These are phyloP conservation scores for Coffea humblotiana DNA, from an alignment of 305 asterid genomes.

Conservation along the genomic window DNA sequence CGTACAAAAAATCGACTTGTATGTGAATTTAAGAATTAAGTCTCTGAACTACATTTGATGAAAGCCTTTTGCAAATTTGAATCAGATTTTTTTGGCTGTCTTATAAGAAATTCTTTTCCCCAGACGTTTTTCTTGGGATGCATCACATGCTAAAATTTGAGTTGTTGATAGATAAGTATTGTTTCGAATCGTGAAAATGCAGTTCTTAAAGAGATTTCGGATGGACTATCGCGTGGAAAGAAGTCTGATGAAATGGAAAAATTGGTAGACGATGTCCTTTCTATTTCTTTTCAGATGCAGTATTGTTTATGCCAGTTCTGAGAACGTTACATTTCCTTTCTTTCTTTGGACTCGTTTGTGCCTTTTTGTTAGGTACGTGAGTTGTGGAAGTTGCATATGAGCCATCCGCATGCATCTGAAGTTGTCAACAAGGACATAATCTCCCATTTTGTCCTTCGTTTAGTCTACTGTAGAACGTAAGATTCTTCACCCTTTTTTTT, in stretches of 20 bases:
- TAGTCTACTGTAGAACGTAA: conserved; percentile 96
- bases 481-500: conserved; percentile 27
- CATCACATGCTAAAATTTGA: background rate
- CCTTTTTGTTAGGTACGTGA: conserved; percentile 46
- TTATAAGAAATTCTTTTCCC: too few species aligned
- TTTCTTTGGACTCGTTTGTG: background rate
- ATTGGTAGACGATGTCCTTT: conserved; percentile 39
- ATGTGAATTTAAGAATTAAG: too few species aligned
- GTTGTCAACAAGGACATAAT: conserved; percentile 69
- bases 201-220: conserved; percentile 91
- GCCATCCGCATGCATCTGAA: conserved; percentile 63
- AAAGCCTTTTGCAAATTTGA: too few species aligned
- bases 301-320: background rate
- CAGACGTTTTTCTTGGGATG: background rate
- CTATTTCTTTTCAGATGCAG: too few species aligned
- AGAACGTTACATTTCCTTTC: background rate
- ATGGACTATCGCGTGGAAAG: conserved; percentile 83
- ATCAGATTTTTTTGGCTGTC: too few species aligned
- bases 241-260: conserved; percentile 74
- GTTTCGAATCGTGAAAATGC: conserved; percentile 30
- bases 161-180: background rate
- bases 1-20: too few species aligned
- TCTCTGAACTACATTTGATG: too few species aligned
- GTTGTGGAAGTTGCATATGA: conserved; percentile 65
- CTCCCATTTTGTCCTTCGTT: conserved; percentile 93